Percentiles rank a stretch among this genome's conserved stretches.
Evolutionary conservation across 2,329 filamentous ascomycete genomes (phyloP).

Genomic region (Talaromyces sp.): DNA sequence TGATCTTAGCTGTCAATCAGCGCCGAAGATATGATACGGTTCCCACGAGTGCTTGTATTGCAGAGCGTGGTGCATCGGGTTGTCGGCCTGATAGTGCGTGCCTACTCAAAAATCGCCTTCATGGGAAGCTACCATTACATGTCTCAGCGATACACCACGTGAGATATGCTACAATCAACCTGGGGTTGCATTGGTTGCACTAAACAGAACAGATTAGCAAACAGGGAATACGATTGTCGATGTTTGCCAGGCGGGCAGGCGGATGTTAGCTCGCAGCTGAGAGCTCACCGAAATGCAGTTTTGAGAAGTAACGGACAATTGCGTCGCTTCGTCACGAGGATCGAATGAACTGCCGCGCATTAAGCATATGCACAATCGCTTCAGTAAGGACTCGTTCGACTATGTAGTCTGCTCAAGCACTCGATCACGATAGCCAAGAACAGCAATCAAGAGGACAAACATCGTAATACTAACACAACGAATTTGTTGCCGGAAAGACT

Average conservation of each 20-base stretch:
- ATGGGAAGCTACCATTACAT: not conserved
- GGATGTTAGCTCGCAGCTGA: not conserved
- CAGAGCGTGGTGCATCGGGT: not conserved
- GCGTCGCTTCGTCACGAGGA: not conserved
- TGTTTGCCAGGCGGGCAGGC: not conserved
- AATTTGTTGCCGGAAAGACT: not conserved
- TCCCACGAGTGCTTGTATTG: not conserved
- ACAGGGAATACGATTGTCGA: not conserved
- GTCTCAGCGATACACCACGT: not conserved
- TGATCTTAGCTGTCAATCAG: not conserved
- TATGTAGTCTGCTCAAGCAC: not conserved
- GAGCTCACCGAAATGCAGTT: conserved; percentile 3
- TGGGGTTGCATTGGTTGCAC: not conserved
- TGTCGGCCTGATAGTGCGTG: not conserved
- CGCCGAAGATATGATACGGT: not conserved
- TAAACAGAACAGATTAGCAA: not conserved
- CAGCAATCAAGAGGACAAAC: not conserved
- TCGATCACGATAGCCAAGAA: too few species aligned
- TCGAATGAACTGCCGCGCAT: not conserved
- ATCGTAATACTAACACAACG: not conserved
- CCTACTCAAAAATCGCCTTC: not conserved
- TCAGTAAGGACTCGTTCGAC: not conserved
- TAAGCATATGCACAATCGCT: not conserved
- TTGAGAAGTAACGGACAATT: not conserved
- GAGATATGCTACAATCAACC: not conserved